These are phyloP conservation scores for Entomortierella chlamydospora DNA, from an alignment of 192 early-diverging fungal genomes.

Conservation along the genomic window DNA sequence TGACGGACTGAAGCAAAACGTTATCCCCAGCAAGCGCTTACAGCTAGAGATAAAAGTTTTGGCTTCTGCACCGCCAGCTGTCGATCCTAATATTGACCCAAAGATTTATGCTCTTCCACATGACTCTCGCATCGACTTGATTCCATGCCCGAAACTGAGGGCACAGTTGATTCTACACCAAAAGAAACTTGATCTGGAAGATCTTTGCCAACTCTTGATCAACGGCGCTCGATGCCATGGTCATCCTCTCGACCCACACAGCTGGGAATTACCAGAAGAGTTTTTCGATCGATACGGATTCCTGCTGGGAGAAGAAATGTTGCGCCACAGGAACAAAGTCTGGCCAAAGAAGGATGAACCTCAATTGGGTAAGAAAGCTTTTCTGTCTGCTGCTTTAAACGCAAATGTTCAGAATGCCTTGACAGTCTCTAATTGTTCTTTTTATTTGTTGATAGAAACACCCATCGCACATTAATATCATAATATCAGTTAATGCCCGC, in stretches of 20 bases:
- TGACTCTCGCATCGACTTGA: slow-evolving; percentile 54
- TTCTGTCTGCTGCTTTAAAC: too few relatives aligned
- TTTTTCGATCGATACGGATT: slow-evolving; percentile 55
- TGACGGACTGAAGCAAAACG: slow-evolving; percentile 46
- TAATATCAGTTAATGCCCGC: too few relatives aligned
- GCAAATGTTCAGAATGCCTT: too few relatives aligned
- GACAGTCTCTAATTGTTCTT: too few relatives aligned
- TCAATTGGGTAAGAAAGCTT: slow-evolving; percentile 9
- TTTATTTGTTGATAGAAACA: slow-evolving; percentile 1
- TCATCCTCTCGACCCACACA: slow-evolving; percentile 52
- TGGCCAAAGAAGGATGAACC: slow-evolving; percentile 50
- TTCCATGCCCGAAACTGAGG: slow-evolving; percentile 54
- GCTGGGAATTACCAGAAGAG: slow-evolving; percentile 53
- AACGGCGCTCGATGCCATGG: slow-evolving; percentile 54
- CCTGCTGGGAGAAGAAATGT: slow-evolving; percentile 43
- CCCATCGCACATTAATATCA: neutral
- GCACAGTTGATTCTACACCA: slow-evolving; percentile 56
- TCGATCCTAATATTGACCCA: slow-evolving; percentile 48
- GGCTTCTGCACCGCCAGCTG: slow-evolving; percentile 44
- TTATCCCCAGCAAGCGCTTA: slow-evolving; percentile 32
- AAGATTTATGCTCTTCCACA: slow-evolving; percentile 49
- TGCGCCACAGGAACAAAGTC: slow-evolving; percentile 41
- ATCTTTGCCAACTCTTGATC: slow-evolving; percentile 46
- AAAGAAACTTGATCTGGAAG: slow-evolving; percentile 43
- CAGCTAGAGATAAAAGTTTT: slow-evolving; percentile 41